phyloP scores from a whole-genome alignment of 495 filamentous ascomycete genomes.

The Tuber umbilicatum region DNA sequence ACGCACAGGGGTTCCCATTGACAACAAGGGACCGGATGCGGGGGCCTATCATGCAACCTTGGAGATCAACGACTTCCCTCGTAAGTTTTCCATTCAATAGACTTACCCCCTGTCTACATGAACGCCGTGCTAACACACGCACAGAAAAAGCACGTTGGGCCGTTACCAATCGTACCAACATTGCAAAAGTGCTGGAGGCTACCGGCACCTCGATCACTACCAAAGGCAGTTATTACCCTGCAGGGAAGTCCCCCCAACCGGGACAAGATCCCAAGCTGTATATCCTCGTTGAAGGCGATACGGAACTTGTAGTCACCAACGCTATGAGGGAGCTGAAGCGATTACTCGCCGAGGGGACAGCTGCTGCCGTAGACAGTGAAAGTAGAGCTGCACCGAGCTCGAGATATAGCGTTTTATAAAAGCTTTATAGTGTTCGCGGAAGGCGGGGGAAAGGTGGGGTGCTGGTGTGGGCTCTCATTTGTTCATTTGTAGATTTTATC shows the following conservation, averaged over 20 bases:
- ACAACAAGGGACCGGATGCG: constrained; percentile 97
- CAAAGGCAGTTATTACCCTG: constrained; percentile 81
- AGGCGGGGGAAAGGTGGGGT: background rate
- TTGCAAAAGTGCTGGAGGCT: constrained; percentile 93
- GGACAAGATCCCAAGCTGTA: constrained; percentile 83
- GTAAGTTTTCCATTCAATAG: constrained; percentile 47
- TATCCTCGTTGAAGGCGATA: constrained; percentile 95
- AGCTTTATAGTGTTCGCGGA: background rate
- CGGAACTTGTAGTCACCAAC: constrained; percentile 80
- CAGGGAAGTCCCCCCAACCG: constrained; percentile 69
- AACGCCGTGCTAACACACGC: constrained; percentile 31
- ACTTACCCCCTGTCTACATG: background rate
- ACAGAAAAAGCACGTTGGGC: constrained; percentile 94
- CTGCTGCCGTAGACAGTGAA: constrained; percentile 80
- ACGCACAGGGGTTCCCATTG: constrained; percentile 86
- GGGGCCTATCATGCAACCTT: constrained; percentile 95
- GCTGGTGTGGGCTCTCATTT: background rate
- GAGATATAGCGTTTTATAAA: constrained; percentile 79
- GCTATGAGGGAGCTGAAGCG: constrained; percentile 88
- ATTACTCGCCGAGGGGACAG: constrained; percentile 82
- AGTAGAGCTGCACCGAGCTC: constrained; percentile 71
- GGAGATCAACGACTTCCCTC: constrained; percentile 98
- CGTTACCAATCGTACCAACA: constrained; percentile 97
- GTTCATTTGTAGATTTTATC: background rate
- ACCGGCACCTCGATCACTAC: constrained; percentile 96